These are phyloP conservation scores for Magnolia sinica DNA, from an alignment of 164 flowering plant genomes.

Conservation along the genomic window DNA sequence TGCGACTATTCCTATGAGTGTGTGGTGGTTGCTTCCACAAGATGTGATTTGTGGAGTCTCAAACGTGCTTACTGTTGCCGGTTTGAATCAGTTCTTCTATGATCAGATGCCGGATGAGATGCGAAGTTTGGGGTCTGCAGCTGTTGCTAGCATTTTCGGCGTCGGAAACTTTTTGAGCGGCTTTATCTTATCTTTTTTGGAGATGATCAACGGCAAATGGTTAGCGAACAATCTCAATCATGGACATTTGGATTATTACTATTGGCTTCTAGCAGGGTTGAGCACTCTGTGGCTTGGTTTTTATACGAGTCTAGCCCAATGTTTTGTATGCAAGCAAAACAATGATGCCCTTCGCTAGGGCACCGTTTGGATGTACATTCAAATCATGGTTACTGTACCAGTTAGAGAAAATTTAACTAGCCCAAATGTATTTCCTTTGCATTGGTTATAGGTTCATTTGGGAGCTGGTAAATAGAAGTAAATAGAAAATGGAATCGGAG, in stretches of 20 bases:
- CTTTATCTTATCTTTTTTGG: background rate
- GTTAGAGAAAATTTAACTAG: too few relatives aligned
- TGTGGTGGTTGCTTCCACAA: slow-evolving; percentile 14
- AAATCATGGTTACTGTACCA: too few relatives aligned
- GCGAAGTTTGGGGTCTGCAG: slow-evolving; percentile 9
- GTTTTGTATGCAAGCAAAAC: background rate
- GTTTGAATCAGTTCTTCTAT: slow-evolving; percentile 15
- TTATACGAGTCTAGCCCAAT: background rate
- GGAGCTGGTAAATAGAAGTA: too few relatives aligned
- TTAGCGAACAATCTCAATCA: slow-evolving; percentile 9
- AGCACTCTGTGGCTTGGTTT: background rate
- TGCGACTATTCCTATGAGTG: slow-evolving; percentile 3
- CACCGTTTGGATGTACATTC: too few relatives aligned
- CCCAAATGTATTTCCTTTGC: too few relatives aligned
- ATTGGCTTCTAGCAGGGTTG: slow-evolving; percentile 9
- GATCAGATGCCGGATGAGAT: slow-evolving; percentile 14
- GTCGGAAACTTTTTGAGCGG: slow-evolving; percentile 12
- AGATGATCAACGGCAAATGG: slow-evolving; percentile 7
- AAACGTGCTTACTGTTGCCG: slow-evolving; percentile 10
- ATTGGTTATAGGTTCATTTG: too few relatives aligned
- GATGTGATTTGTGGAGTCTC: slow-evolving; percentile 3
- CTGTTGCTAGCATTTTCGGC: slow-evolving; percentile 2
- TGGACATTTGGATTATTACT: slow-evolving; percentile 14
- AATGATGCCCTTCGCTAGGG: background rate
- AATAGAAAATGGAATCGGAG: too few relatives aligned